Evolutionary conservation across 768 basidiomycete species (phyloP), one percentile per base, ranked within the genome.

Genomic region (Lentinula aciculospora): DNA sequence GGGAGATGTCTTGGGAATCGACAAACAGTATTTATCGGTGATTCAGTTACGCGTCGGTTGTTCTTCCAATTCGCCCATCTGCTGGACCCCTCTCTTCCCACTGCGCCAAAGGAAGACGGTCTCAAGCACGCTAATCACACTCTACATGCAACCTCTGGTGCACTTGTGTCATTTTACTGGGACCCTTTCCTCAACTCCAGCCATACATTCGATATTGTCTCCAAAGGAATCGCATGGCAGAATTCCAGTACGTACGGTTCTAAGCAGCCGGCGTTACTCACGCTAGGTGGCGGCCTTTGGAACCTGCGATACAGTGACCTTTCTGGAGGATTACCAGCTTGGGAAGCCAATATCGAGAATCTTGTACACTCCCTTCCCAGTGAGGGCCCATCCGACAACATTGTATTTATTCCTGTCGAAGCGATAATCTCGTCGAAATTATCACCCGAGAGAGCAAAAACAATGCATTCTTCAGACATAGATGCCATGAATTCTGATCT

Each of bases 401-500:
- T 94, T 40, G 79, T 94, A 23, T 75, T 95, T 47, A 75, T 95
- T 19, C 94, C 94, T 4, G 81, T 95, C 21, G 83, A 89, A 63
- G 80, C 86, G 44, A 76, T 91, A 12, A 74, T 89, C n/a, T 62
- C 79, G 36, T 78, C 81, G 12, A 88, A 88, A 66, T 72, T 97
- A 27, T 80, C 83, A 0, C 68, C 73, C 2, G 83, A 85, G 28
- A 81, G 92, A 55, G 81, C 83, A 5, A 65, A 74, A 27, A 86
- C 85, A 9, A 89, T 97, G 76, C 81, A 81, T 57, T 76, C 83
- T 25, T 80, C 86, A 13, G 91, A 94, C 65, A 86, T 95, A 56
- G 88, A 92, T 64, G 89, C 88, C 39, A 94, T 97, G 92, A 96
- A 97, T 69, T 86, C 88, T 2, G 88, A 91, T 67, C 77, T 94